phyloP scores from a whole-genome alignment of 306 rosid genomes.

The Dalbergia cultrata region DNA sequence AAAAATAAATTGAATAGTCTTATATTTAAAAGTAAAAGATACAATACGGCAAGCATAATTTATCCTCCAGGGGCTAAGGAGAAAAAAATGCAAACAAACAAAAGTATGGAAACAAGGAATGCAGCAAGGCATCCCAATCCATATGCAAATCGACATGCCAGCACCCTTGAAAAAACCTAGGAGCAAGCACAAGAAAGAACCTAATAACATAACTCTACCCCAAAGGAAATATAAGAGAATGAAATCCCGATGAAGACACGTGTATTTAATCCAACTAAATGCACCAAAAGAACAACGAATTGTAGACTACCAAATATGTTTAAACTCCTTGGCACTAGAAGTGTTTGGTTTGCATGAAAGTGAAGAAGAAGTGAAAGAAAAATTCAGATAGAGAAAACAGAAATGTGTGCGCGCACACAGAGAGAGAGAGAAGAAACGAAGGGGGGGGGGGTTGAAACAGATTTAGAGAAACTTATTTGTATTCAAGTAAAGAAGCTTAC shows the following conservation, averaged over 20 bases:
- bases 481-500: no score
- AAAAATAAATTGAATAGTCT: background rate
- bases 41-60: background rate
- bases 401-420: no score
- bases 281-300: constrained; percentile 1
- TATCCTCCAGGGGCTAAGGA: background rate
- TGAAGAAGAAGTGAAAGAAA: background rate
- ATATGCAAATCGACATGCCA: background rate
- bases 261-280: constrained; percentile 4
- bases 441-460: background rate
- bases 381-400: no score
- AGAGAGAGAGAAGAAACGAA: background rate
- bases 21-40: background rate
- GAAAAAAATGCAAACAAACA: background rate
- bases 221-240: background rate
- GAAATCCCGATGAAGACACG: background rate
- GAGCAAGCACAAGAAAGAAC: background rate
- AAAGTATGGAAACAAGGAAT: background rate
- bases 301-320: background rate
- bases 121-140: constrained; percentile 5
- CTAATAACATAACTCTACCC: background rate
- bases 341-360: background rate
- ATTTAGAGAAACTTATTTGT: background rate
- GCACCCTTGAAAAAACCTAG: background rate
- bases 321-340: background rate